Percentiles rank a stretch among this genome's conserved stretches.
Conservation (phyloP, 352 stramenopile species). For the Phytophthora tentaculata region DNA sequence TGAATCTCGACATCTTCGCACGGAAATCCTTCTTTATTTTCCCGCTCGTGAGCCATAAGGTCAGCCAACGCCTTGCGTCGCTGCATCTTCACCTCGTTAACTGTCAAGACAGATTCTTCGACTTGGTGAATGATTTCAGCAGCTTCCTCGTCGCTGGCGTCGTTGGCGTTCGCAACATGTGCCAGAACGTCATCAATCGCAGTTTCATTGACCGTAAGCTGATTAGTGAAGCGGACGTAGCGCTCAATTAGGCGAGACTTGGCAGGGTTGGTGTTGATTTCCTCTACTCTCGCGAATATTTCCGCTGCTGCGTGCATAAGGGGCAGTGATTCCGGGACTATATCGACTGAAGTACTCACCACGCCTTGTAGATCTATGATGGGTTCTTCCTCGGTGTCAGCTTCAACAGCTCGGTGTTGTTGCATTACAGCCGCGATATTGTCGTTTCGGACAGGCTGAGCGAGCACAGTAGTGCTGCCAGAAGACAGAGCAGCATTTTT, state of each 20-base stretch:
- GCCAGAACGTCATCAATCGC: not conserved
- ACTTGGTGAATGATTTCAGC: not conserved
- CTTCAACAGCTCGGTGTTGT: too few relatives aligned
- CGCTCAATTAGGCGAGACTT: not conserved
- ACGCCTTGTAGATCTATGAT: not conserved
- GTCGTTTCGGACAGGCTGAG: not conserved
- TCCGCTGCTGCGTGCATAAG: not conserved
- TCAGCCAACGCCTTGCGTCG: not conserved
- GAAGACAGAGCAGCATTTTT: not conserved
- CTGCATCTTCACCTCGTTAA: not conserved
- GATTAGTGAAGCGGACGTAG: not conserved
- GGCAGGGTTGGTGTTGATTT: not conserved
- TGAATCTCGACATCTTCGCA: not conserved
- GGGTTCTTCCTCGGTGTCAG: too few relatives aligned
- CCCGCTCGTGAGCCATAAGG: not conserved
- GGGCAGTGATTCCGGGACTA: not conserved
- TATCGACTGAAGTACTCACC: not conserved
- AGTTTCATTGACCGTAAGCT: not conserved
- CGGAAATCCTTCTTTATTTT: not conserved
- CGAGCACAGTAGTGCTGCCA: not conserved
- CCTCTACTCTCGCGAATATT: not conserved
- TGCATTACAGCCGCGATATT: too few relatives aligned
- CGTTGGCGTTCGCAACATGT: not conserved
- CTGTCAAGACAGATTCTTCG: not conserved
- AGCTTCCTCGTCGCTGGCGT: not conserved